Base-by-base conservation (phyloP, 1,139 yeast species). In the Pneumocystis jirovecii region DNA sequence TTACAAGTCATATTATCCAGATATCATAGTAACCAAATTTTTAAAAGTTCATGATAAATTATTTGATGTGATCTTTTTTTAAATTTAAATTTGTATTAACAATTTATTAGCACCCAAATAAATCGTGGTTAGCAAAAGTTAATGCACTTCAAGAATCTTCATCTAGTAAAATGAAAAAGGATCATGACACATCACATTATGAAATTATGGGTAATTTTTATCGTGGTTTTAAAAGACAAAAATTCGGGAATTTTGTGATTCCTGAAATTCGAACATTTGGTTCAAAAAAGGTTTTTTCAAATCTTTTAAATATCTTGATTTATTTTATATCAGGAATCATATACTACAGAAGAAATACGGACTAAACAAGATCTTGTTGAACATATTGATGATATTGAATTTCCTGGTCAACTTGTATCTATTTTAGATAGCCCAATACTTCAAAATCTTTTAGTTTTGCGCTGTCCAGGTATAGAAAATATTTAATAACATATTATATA, bases 1-100 rank as follows among this genome's bases (percentile, higher is more conserved):
- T 4, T 75, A 72, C 65, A 72, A 71, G 65, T 71, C 69, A 44
- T 73, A 64, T 65, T 69, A 62, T 64, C 77, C 72, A 1, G 69
- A 59, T 42, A 68, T 66, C 59, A 68, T 71, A 50, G 68, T 68
- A 40, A 70, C 71, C 40, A 68, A 69, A 2, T 69, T 71, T 57
- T 72, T 62, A 34, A 40, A 40, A 19, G 21, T 50, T 19, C 60
- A 61, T n/a, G 62, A 61, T 35, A 39, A 44, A 40, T 34, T 61
- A 19, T 61, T 61, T 59, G 59, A 61, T 21, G 60, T 44, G 17
- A 25, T 67, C 21, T 3, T 45, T 68, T 68, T 29, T 64, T 62
- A 62, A n/a, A 25, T 45, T 61, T 35, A 72, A 2, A 60, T 37
- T 8, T 64, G 71, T 1, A 63, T 70, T 17, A 65, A 68, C 1